Conservation (phyloP, 116 monocot genomes). For the Zostera marina region DNA sequence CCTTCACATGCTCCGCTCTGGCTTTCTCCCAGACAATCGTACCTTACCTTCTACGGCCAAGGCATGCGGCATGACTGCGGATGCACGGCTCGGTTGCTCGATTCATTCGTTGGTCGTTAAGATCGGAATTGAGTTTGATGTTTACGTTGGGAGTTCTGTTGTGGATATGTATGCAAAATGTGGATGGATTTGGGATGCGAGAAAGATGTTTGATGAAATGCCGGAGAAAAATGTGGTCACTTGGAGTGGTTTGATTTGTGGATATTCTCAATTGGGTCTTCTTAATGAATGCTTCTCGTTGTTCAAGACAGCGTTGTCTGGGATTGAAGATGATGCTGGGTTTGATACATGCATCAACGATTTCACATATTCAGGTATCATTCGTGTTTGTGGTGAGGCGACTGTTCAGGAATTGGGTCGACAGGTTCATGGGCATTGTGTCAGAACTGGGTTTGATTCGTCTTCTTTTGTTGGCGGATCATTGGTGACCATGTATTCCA, state of each 20-base stretch:
- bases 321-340: not conserved
- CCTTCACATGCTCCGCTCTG: constrained; percentile 23
- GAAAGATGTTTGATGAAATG: constrained; percentile 40
- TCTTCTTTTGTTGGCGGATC: constrained; percentile 55
- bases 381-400: constrained; percentile 29
- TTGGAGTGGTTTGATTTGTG: constrained; percentile 52
- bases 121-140: constrained; percentile 23
- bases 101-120: constrained; percentile 46
- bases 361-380: constrained; percentile 38
- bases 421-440: constrained; percentile 25
- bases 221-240: constrained; percentile 49
- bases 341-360: constrained; percentile 23
- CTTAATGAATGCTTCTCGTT: constrained; percentile 17
- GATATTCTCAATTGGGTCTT: constrained; percentile 23
- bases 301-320: constrained; percentile 31
- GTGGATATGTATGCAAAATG: constrained; percentile 59
- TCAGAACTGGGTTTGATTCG: constrained; percentile 26
- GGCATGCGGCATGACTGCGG: constrained; percentile 25
- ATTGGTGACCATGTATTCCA: constrained; percentile 44
- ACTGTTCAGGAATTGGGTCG: constrained; percentile 41
- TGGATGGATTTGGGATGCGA: constrained; percentile 17
- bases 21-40: constrained; percentile 31
- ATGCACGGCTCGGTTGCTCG: constrained; percentile 19
- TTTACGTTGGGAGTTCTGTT: constrained; percentile 52
- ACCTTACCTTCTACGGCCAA: constrained; percentile 41